Percentiles rank a stretch among this genome's conserved stretches.
Evolutionary conservation across 495 filamentous ascomycete species (phyloP).

Genomic region (Delitschia confertaspora): DNA sequence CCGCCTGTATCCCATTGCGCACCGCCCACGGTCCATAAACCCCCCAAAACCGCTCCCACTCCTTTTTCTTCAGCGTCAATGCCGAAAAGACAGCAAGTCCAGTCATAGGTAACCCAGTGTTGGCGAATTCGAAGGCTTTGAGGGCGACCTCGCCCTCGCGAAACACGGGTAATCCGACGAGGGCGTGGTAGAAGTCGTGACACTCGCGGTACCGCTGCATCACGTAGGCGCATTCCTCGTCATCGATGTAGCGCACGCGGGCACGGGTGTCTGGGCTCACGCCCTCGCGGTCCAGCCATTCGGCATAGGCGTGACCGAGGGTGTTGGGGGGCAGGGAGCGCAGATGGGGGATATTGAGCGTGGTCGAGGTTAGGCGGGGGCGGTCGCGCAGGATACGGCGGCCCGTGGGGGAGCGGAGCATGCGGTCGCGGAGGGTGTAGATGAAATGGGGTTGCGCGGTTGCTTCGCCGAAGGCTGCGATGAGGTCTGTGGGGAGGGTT

Average conservation of each 20-base stretch:
- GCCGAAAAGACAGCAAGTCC: conserved; percentile 67
- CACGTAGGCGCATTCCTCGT: conserved; percentile 91
- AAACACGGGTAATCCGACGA: conserved; percentile 86
- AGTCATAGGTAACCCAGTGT: conserved; percentile 91
- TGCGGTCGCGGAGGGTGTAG: conserved; percentile 78
- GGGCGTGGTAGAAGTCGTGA: conserved; percentile 96
- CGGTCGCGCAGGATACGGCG: conserved; percentile 85
- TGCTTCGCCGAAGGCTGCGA: conserved; percentile 85
- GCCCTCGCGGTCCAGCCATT: conserved; percentile 85
- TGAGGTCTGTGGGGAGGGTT: conserved; percentile 56
- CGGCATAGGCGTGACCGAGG: conserved; percentile 75
- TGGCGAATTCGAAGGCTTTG: conserved; percentile 94
- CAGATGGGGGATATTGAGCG: conserved; percentile 60
- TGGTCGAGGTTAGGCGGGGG: conserved; percentile 76
- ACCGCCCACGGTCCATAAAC: conserved; percentile 88
- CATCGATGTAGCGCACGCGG: conserved; percentile 78
- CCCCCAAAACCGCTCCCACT: conserved; percentile 61
- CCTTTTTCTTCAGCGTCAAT: conserved; percentile 62
- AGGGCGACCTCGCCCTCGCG: conserved; percentile 89
- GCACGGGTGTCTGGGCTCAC: conserved; percentile 85
- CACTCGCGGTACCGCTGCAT: conserved; percentile 98
- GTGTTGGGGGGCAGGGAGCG: conserved; percentile 62
- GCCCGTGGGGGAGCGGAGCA: conserved; percentile 77
- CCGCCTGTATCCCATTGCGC: conserved; percentile 62
- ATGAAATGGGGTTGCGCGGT: conserved; percentile 95